Percentiles rank a stretch among this genome's conserved stretches.
Evolutionary conservation across 345 rosid genomes (phyloP).

Genomic region (Hevea brasiliensis): DNA sequence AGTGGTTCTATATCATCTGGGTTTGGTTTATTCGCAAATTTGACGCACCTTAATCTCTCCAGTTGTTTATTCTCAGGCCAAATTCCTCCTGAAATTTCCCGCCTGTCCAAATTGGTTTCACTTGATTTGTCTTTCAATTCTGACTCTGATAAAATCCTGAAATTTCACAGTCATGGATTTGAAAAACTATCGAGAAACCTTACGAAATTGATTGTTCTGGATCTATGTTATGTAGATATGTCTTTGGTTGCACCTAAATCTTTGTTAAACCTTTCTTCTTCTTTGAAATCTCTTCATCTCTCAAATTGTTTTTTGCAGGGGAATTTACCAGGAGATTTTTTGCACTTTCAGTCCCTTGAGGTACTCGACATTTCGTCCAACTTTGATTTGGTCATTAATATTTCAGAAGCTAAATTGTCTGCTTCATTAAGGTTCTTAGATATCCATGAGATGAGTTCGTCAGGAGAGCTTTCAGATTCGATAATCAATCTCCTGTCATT

Average conservation of each 20-base stretch:
- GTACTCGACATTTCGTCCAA: not conserved
- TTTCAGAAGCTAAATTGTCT: not conserved
- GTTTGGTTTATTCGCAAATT: constrained; percentile 1
- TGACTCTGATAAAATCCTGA: not conserved
- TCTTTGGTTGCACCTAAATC: not conserved
- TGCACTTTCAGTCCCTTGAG: not conserved
- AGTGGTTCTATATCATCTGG: constrained; percentile 13
- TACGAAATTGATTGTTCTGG: not conserved
- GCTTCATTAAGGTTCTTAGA: not conserved
- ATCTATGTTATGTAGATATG: constrained; percentile 2
- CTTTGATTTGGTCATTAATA: not conserved
- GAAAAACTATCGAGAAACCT: not conserved
- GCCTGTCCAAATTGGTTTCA: constrained; percentile 18
- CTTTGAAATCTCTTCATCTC: constrained; percentile 1
- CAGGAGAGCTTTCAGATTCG: not conserved
- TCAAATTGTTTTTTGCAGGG: not conserved
- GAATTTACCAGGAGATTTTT: not conserved
- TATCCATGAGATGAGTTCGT: not conserved
- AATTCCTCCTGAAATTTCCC: constrained; percentile 20
- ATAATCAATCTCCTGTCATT: not conserved
- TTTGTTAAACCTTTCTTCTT: constrained; percentile 15
- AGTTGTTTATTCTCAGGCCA: not conserved
- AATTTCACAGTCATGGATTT: not conserved
- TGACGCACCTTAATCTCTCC: constrained; percentile 30
- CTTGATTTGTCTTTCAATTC: constrained; percentile 5